Conservation (phyloP, 805 yeast genomes). For the Kuraishia molischiana region DNA sequence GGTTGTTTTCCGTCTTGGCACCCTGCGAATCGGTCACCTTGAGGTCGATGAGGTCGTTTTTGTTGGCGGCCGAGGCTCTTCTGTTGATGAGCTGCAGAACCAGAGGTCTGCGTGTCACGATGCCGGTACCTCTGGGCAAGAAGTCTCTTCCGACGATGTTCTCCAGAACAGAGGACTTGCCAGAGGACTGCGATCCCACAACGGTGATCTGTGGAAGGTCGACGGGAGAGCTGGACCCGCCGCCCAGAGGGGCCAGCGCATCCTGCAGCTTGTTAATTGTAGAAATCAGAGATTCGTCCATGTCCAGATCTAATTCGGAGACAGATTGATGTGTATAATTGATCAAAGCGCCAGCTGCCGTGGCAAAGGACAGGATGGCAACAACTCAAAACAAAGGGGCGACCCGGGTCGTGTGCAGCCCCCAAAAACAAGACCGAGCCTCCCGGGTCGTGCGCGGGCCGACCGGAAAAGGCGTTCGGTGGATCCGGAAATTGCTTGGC, state of each 20-base stretch:
- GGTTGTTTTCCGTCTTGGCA: slow-evolving; percentile 55
- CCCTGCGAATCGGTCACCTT: slow-evolving; percentile 34
- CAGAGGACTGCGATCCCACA: slow-evolving; percentile 97
- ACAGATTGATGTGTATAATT: too few relatives aligned
- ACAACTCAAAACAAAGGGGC: too few relatives aligned
- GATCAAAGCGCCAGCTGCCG: too few relatives aligned
- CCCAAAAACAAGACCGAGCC: too few relatives aligned
- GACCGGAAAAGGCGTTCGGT: too few relatives aligned
- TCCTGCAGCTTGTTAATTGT: slow-evolving; percentile 89
- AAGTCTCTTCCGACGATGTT: slow-evolving; percentile 94
- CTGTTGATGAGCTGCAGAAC: slow-evolving; percentile 79
- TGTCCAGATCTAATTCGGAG: too few relatives aligned
- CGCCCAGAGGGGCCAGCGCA: slow-evolving; percentile 94
- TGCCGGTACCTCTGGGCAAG: slow-evolving; percentile 94
- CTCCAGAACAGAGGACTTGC: slow-evolving; percentile 92
- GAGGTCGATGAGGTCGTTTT: slow-evolving; percentile 32
- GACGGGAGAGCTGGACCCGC: slow-evolving; percentile 80
- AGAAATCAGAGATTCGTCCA: slow-evolving; percentile 74
- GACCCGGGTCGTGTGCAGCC: too few relatives aligned
- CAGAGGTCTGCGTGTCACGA: slow-evolving; percentile 91
- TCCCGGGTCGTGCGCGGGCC: too few relatives aligned
- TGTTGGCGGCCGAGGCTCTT: slow-evolving; percentile 26
- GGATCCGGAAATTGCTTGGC: too few relatives aligned
- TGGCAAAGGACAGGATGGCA: too few relatives aligned
- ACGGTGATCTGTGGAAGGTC: slow-evolving; percentile 94